Evolutionary conservation across 768 basidiomycete species (phyloP), one percentile per base, ranked within the genome.

Genomic region (Obba rivulosa): DNA sequence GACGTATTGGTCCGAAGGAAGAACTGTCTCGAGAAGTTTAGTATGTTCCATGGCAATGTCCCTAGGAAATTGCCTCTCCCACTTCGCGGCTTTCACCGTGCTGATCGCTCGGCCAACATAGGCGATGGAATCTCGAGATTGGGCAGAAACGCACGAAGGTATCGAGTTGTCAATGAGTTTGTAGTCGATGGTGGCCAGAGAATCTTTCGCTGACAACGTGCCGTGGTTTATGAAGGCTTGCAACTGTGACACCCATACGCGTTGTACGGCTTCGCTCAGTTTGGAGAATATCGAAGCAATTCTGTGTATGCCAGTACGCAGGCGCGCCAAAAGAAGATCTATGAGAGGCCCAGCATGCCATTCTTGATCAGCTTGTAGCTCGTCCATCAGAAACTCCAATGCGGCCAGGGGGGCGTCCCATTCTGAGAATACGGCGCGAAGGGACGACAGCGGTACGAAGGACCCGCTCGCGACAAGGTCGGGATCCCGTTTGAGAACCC

Each of bases 81-180:
- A 85, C 62, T 80, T 83, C 11, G 85, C 88, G 40, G 79, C 74
- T 62, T 85, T 87, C 35, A 94, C 80, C 1, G 87, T 92, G 2
- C 84, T 85, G 34, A 94, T 81, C 13, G 92, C 92, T 18, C 90
- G 80, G 0, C 92, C 92, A 39, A 94, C 79, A 62, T 95, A 94
- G 2, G 79, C 67, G 51, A 96, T 91, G 3, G 90, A 92, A 43
- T 90, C 87, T 51, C 77, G 77, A 2, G 89, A 79, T 48, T 84
- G 80, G 2, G 69, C 55, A 4, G 87, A 84, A 34, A 94, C 73
- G 55, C 88, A 88, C 1, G 81, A 78, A 2, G 92, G 92, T 49
- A 91, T 75, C 8, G 84, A 74, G 3, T 81, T 83, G 8, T 81
- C 75, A 36, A 82, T 57, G 7, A 94, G 75, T 3, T 59, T 54